Evolutionary conservation across 768 basidiomycete species (phyloP).

Genomic region (Mycena capillaripes): DNA sequence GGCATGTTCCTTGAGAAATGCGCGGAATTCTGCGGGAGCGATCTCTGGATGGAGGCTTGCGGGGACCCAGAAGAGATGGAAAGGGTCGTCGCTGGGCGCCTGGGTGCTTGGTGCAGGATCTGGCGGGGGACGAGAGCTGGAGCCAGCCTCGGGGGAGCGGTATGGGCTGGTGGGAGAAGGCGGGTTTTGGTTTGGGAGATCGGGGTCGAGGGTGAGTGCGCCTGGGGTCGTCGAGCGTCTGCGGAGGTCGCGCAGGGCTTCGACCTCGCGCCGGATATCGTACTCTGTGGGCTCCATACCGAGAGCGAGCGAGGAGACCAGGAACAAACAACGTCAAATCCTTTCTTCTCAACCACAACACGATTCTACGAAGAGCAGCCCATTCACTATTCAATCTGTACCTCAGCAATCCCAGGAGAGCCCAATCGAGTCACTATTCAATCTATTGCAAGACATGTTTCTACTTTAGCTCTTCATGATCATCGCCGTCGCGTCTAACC

Average conservation of each 20-base stretch:
- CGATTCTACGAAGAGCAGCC: too few species aligned
- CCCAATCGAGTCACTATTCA: too few species aligned
- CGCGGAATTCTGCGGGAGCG: conserved; percentile 95
- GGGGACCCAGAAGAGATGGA: conserved; percentile 98
- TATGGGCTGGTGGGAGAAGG: conserved; percentile 66
- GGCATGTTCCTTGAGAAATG: conserved; percentile 95
- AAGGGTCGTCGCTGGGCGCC: conserved; percentile 77
- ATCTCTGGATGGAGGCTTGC: conserved; percentile 97
- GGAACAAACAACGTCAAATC: background rate
- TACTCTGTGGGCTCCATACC: conserved; percentile 82
- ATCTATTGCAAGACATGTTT: too few species aligned
- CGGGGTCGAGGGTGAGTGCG: conserved; percentile 89
- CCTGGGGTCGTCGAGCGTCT: conserved; percentile 89
- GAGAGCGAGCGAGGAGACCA: background rate
- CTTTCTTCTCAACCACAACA: background rate
- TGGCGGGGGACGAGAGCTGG: conserved; percentile 47
- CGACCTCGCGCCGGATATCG: conserved; percentile 92
- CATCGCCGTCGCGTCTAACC: too few species aligned
- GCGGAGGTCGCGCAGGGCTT: conserved; percentile 86
- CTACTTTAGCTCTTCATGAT: too few species aligned
- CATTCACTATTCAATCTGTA: too few species aligned
- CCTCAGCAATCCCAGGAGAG: too few species aligned
- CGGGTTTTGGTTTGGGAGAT: conserved; percentile 84
- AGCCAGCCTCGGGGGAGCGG: conserved; percentile 51
- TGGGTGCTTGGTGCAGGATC: conserved; percentile 45